Conservation (phyloP, 495 filamentous ascomycete species). For the Aspergillus bertholletiae region DNA sequence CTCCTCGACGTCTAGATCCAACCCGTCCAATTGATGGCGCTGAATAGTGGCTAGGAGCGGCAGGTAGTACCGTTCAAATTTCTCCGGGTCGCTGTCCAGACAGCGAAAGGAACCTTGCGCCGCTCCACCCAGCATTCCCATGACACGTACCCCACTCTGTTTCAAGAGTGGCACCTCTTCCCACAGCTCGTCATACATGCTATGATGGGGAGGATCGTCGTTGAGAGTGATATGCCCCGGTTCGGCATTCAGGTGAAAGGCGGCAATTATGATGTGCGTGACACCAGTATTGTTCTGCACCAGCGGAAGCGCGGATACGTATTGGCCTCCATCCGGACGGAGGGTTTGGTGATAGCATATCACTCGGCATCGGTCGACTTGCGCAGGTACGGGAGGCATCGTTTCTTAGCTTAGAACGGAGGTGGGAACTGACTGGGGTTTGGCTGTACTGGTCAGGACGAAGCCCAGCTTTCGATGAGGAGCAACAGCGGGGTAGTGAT, state of each 20-base stretch:
- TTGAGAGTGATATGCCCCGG: constrained; percentile 65
- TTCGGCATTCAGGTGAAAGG: constrained; percentile 71
- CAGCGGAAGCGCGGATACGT: constrained; percentile 69
- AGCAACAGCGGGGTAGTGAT: neutral
- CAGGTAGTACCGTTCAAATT: constrained; percentile 65
- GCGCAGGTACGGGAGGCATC: constrained; percentile 33
- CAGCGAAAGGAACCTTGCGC: constrained; percentile 65
- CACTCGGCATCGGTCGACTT: constrained; percentile 39
- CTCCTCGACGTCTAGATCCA: constrained; percentile 87
- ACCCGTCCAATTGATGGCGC: constrained; percentile 57
- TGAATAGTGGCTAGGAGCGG: constrained; percentile 59
- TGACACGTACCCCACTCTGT: constrained; percentile 61
- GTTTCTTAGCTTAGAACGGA: neutral
- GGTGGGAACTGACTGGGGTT: neutral
- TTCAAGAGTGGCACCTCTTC: constrained; percentile 65
- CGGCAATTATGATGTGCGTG: constrained; percentile 75
- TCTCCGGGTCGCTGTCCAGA: constrained; percentile 52
- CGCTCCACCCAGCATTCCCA: constrained; percentile 82
- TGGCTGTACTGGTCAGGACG: neutral
- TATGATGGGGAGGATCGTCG: constrained; percentile 60
- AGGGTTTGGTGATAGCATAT: constrained; percentile 75
- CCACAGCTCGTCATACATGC: constrained; percentile 61
- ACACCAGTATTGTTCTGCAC: constrained; percentile 54
- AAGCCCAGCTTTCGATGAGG: neutral
- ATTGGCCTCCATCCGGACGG: constrained; percentile 46